Percentiles rank a stretch among this genome's conserved stretches.
phyloP scores from a whole-genome alignment of 2,329 filamentous ascomycete genomes.

The Trichoderma pleuroti region DNA sequence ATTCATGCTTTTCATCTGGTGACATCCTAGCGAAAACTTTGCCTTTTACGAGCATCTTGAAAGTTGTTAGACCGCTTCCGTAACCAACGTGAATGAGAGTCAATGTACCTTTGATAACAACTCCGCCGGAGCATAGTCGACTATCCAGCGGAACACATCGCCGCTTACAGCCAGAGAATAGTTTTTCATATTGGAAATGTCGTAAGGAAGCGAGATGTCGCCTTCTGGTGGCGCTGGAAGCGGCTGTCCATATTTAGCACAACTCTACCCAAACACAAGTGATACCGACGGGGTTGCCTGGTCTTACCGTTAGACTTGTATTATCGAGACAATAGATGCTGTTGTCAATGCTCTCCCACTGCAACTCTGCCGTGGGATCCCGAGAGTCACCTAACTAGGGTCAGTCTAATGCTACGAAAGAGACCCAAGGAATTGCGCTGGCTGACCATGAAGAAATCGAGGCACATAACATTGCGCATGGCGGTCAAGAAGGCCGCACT shows the following conservation, averaged over 20 bases:
- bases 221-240: conserved; percentile 64
- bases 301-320: conserved; percentile 64
- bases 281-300: no score
- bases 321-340: conserved; percentile 72
- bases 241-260: conserved; percentile 48
- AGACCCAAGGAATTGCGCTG: background rate
- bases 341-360: conserved; percentile 96
- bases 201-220: conserved; percentile 82
- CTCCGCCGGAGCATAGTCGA: conserved; percentile 83
- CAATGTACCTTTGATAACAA: conserved; percentile 63
- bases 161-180: conserved; percentile 88
- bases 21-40: conserved; percentile 98
- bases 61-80: conserved; percentile 43
- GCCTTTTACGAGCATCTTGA: conserved; percentile 70
- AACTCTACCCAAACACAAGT: background rate
- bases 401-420: background rate
- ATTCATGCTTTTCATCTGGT: conserved; percentile 95
- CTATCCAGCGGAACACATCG: conserved; percentile 93
- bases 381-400: conserved; percentile 58
- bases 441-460: conserved; percentile 70
- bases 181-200: conserved; percentile 75
- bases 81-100: background rate
- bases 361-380: conserved; percentile 68
- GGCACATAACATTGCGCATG: conserved; percentile 90
- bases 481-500: conserved; percentile 78